Base-by-base conservation (phyloP, 257 asterid species). In the Fraxinus cuspidata region DNA sequence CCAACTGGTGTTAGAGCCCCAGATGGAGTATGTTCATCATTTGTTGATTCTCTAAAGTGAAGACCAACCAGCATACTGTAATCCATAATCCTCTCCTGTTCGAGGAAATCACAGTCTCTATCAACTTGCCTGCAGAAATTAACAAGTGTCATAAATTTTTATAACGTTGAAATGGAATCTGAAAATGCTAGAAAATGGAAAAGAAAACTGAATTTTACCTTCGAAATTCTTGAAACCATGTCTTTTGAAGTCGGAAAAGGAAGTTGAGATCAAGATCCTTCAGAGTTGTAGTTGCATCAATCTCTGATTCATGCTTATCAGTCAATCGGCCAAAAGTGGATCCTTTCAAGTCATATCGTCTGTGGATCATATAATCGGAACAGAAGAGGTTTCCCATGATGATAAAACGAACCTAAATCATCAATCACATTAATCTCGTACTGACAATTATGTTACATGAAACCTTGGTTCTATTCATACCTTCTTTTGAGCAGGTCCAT, bases 211-310 rank as follows among this genome's bases (percentile, higher is more conserved):
- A n/a, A 2, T 2, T 19, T 56, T 65, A 89, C 98, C 97, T 94
- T 81, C 90, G 74, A 19, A 94, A 88, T 79, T 94, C 98, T 86
- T 92, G 94, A 81, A 85, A 92, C 98, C 98, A 92, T 11, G 93
- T 86, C 83, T 89, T 91, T 65, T 92, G 96, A 29, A 94, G 86
- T 63, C 90, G 84, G 80, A 94, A 90, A 31, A 94, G 69, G 85
- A 89, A 94, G 88, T 91, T 91, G 79, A 94, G 97, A 82, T 94
- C 98, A 23, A 94, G 96, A 81, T 94, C 98, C 81, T 94, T 94
- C 35, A 94, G 94, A 8, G 98, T 94, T 29, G 98, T 94, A 68
- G 86, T 92, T 72, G 97, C 88, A 63, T 94, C 97, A 27, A 94
- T 92, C 86, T 89, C 95, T 42, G 97, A 85, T 76, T 94, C 96